Conservation (phyloP, 139 green algal genomes). For the Coelastrella sp. region DNA sequence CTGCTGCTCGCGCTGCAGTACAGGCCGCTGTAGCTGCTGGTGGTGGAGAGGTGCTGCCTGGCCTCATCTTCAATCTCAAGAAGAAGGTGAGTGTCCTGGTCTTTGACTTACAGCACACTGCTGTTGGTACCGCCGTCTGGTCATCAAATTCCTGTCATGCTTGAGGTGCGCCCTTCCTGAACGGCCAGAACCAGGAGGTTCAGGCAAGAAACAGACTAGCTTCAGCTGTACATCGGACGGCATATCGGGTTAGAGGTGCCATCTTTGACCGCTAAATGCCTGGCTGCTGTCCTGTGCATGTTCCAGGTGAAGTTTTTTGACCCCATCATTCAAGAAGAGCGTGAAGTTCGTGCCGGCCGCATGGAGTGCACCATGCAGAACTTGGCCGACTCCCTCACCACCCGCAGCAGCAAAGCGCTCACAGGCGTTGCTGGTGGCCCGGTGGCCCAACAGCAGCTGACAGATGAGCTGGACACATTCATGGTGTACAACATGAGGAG, state of each 20-base stretch:
- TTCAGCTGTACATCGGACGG: neutral
- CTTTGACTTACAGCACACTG: neutral
- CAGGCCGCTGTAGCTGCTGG: slow-evolving; percentile 62
- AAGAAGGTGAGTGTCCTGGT: slow-evolving; percentile 73
- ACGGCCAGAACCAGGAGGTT: too few relatives aligned
- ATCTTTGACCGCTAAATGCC: neutral
- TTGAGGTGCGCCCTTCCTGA: too few relatives aligned
- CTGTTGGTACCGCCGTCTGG: too few relatives aligned
- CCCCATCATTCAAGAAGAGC: slow-evolving; percentile 51
- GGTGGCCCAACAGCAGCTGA: slow-evolving; percentile 8
- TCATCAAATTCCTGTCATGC: too few relatives aligned
- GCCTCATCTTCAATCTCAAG: slow-evolving; percentile 98
- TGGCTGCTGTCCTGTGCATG: neutral
- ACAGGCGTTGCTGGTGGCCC: neutral
- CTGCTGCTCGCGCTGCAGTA: slow-evolving; percentile 57
- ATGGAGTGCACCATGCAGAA: slow-evolving; percentile 99
- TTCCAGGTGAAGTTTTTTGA: slow-evolving; percentile 61
- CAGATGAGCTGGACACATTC: slow-evolving; percentile 88
- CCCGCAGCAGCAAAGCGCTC: neutral
- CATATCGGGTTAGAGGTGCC: neutral
- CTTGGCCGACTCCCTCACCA: slow-evolving; percentile 85
- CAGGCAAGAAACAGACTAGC: neutral
- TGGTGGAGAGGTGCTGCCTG: slow-evolving; percentile 78
- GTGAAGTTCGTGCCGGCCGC: slow-evolving; percentile 75
- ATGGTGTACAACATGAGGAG: slow-evolving; percentile 91